Evolutionary conservation across 805 yeast genomes (phyloP), one percentile per base, ranked within the genome.

Genomic region (Teunomyces panamensis): DNA sequence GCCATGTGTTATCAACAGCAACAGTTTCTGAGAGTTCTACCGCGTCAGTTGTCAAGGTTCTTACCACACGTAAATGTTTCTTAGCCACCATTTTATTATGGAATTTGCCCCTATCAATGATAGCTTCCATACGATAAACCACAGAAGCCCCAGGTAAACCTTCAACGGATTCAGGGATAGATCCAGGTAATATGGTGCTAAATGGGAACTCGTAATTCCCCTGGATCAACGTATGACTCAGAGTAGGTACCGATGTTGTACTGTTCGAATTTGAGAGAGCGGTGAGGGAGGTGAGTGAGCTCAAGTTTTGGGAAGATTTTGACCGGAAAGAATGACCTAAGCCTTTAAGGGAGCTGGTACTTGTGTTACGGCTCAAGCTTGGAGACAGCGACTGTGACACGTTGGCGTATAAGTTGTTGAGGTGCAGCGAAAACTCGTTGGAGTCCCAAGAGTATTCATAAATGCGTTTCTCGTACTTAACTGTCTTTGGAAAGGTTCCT

Each of bases 1-100:
- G 97, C 98, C 98, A 92, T 1, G 91, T 84, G 63, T 92, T 92
- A 60, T 90, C 96, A 29, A 92, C 95, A 0, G 96, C 88, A 56
- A 91, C 87, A 0, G 98, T 89, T 64, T 92, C 97, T 0, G 95
- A 78, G 20, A 90, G 73, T 58, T 94, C 98, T 3, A 87, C 79
- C 1, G 95, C 79, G 64, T 92, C 98, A 0, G 96, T 80, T 1
- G 96, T 83, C 49, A 92, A 69, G 0, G 98, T 92, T 58, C 99
- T 78, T 9, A 94, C 81, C 8, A 94, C 83, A 51, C 96, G 80
- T 2, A 94, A 53, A 58, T 84, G 89, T 65, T 83, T 87, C 56
- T 81, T 83, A 13, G 90, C 76, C 6, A 74, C 59, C 55, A 92
- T 64, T 48, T 83, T 82, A 51, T 78, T 78, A 44, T 84, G 79